Conservation (phyloP, 2,329 filamentous ascomycete genomes). For the Aspergillus brasiliensis region DNA sequence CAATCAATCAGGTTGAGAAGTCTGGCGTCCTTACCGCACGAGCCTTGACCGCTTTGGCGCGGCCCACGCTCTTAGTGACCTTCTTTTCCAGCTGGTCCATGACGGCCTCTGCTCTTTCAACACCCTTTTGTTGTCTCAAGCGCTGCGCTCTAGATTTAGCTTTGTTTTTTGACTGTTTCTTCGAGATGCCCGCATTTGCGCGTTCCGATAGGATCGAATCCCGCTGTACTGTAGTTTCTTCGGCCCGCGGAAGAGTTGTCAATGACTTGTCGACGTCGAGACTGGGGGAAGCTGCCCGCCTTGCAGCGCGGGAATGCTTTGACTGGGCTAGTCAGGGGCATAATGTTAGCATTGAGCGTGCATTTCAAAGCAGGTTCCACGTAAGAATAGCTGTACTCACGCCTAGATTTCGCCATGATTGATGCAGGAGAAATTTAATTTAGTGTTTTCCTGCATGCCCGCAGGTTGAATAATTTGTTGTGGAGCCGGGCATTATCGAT, state of each 20-base stretch:
- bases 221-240: slow-evolving; percentile 40
- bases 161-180: slow-evolving; percentile 53
- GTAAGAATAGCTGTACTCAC: slow-evolving; percentile 22
- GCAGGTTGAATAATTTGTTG: slow-evolving; percentile 24
- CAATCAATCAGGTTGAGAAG: neutral
- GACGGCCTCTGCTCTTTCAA: slow-evolving; percentile 58
- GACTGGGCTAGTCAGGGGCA: slow-evolving; percentile 48
- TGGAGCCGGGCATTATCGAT: slow-evolving; percentile 41
- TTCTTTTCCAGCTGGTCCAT: slow-evolving; percentile 60
- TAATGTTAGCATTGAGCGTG: slow-evolving; percentile 12
- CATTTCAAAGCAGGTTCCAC: neutral
- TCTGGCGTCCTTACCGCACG: slow-evolving; percentile 42
- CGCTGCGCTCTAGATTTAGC: slow-evolving; percentile 56
- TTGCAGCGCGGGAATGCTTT: slow-evolving; percentile 60
- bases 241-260: slow-evolving; percentile 44
- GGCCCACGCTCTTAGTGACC: slow-evolving; percentile 54
- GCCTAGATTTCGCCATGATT: slow-evolving; percentile 43
- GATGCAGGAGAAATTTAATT: slow-evolving; percentile 16
- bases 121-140: slow-evolving; percentile 55
- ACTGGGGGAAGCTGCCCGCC: slow-evolving; percentile 59
- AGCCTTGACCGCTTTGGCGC: slow-evolving; percentile 52
- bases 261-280: slow-evolving; percentile 56
- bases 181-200: slow-evolving; percentile 54
- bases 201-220: slow-evolving; percentile 54
- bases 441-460: slow-evolving; percentile 4